A percentile compares a stretch with the other conserved stretches of the same genome.
Conservation (phyloP, 2,329 filamentous ascomycete genomes). For the Epichloe sibirici region DNA sequence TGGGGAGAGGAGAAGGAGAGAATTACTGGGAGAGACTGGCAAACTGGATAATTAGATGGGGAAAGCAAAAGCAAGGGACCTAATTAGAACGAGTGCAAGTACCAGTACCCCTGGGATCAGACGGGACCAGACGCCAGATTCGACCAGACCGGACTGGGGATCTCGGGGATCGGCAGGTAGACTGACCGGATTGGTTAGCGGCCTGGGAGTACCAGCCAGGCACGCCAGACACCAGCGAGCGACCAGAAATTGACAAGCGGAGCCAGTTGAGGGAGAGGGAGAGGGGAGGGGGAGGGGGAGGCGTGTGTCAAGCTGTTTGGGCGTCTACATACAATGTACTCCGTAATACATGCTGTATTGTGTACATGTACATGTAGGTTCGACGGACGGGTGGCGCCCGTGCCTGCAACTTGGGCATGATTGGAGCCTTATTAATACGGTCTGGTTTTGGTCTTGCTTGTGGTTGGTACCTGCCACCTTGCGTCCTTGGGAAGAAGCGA, state of each 20-base stretch:
- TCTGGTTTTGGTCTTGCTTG: no score
- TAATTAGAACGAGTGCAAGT: no score
- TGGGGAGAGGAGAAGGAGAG: not conserved
- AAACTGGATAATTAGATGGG: no score
- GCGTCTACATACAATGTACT: no score
- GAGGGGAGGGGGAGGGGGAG: no score
- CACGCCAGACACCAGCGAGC: not conserved
- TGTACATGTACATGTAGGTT: not conserved
- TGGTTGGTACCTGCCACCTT: no score
- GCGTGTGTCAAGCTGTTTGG: no score
- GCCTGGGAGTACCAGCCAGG: not conserved
- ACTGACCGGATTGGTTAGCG: no score
- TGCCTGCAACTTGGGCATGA: not conserved
- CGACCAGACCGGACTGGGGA: not conserved
- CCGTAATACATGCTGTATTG: no score
- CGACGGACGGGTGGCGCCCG: not conserved
- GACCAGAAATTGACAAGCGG: slow-evolving; percentile 3
- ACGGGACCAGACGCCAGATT: not conserved
- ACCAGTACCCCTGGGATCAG: not conserved
- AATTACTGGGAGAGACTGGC: no score
- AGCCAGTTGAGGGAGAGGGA: not conserved
- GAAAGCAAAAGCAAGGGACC: not conserved
- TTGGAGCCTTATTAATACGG: no score
- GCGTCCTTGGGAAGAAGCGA: no score
- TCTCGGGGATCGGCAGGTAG: not conserved